These are phyloP conservation scores for Drosera capensis DNA, from an alignment of 148 eudicot species.

Conservation along the genomic window DNA sequence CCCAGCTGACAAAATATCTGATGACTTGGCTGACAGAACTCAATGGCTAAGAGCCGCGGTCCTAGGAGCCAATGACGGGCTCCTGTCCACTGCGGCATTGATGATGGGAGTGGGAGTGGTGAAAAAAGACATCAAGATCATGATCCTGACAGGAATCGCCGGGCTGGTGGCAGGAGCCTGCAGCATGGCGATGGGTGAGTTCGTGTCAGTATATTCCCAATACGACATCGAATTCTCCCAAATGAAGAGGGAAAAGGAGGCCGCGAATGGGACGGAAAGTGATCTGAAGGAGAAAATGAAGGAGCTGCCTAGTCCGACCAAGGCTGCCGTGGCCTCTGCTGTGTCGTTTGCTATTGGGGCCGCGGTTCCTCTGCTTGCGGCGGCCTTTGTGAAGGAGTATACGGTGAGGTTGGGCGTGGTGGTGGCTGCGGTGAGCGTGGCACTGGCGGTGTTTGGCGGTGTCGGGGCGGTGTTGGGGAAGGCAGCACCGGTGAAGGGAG, in stretches of 20 bases:
- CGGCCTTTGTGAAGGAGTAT: conserved; percentile 18
- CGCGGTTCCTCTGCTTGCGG: conserved; percentile 24
- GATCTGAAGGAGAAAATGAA: conserved; percentile 7
- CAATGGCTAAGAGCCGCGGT: conserved; percentile 35
- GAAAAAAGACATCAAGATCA: conserved; percentile 18
- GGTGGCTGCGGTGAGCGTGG: conserved; percentile 25
- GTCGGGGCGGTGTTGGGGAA: conserved; percentile 27
- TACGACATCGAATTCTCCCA: conserved; percentile 28
- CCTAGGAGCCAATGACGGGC: conserved; percentile 33
- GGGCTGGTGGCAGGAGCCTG: conserved; percentile 35
- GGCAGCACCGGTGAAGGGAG: conserved; percentile 17
- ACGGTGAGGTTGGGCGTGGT: conserved; percentile 24
- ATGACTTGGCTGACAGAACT: too few species aligned
- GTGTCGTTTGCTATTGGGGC: conserved; percentile 26
- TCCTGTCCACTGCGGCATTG: conserved; percentile 24
- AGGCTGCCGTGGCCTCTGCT: conserved; percentile 29
- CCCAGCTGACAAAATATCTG: too few species aligned
- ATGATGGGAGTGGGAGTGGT: conserved; percentile 40
- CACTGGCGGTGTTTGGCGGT: conserved; percentile 27
- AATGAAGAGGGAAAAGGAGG: conserved; percentile 5
- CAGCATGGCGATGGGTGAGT: conserved; percentile 39
- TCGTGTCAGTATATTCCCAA: conserved; percentile 26
- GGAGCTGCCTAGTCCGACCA: conserved; percentile 19
- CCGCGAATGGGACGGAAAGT: not conserved
- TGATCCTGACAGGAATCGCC: conserved; percentile 25